phyloP scores from a whole-genome alignment of 1,284 basidiomycete species.

The Naganishia liquefaciens region DNA sequence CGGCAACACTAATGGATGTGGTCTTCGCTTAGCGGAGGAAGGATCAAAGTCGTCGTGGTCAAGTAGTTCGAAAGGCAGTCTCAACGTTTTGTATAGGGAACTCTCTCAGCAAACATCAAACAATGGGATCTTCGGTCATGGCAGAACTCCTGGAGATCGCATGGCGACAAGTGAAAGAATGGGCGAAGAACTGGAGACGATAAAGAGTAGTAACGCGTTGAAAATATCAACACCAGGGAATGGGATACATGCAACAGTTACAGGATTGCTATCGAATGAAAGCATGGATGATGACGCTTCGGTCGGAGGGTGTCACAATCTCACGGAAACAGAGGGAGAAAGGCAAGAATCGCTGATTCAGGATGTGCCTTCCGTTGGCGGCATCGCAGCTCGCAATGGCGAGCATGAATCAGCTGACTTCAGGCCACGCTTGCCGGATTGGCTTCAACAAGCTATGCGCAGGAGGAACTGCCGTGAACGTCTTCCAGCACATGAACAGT shows the following conservation, averaged over 20 bases:
- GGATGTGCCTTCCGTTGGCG: no score
- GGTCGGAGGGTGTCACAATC: neutral
- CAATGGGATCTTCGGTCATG: neutral
- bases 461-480: neutral
- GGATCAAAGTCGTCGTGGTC: no score
- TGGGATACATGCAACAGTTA: neutral
- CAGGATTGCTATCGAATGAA: neutral
- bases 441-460: neutral
- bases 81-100: conserved; percentile 7
- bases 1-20: neutral
- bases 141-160: neutral
- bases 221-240: neutral
- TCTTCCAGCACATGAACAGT: neutral
- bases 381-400: no score
- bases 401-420: neutral
- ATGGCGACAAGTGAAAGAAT: neutral
- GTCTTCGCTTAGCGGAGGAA: no score
- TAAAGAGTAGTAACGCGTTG: neutral
- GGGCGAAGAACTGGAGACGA: neutral
- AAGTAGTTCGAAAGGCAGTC: neutral
- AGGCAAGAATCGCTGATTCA: neutral
- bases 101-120: conserved; percentile 12
- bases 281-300: neutral
- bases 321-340: neutral
- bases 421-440: conserved; percentile 1